These are phyloP conservation scores for Thelonectria blattea DNA, from an alignment of 2,329 filamentous ascomycete genomes.

Conservation along the genomic window DNA sequence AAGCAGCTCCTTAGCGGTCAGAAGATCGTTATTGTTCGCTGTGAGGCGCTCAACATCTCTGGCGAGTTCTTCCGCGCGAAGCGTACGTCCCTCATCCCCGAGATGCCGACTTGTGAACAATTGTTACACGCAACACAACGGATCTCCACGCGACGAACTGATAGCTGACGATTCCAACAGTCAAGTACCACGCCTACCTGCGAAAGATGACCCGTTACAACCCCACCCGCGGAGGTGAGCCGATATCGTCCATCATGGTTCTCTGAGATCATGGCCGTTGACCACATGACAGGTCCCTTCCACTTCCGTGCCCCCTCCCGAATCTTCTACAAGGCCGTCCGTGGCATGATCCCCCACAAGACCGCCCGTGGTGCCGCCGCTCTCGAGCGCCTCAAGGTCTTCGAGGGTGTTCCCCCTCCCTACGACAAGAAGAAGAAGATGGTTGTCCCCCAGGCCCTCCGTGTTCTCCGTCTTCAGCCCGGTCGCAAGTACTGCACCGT, in stretches of 20 bases:
- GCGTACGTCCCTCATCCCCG: slow-evolving; percentile 73
- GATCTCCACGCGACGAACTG: slow-evolving; percentile 17
- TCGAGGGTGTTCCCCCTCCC: slow-evolving; percentile 97
- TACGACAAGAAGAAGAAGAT: slow-evolving; percentile 99
- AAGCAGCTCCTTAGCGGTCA: slow-evolving; percentile 99
- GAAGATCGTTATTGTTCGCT: slow-evolving; percentile 99
- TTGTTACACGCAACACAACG: slow-evolving; percentile 28
- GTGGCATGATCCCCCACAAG: slow-evolving; percentile 99
- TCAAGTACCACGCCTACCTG: slow-evolving; percentile 99
- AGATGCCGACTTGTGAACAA: slow-evolving; percentile 29
- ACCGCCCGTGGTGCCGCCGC: slow-evolving; percentile 96
- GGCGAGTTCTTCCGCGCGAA: slow-evolving; percentile 99
- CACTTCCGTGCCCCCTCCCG: slow-evolving; percentile 99
- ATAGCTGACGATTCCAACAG: slow-evolving; percentile 66
- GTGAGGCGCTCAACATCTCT: slow-evolving; percentile 99
- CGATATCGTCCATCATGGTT: slow-evolving; percentile 22
- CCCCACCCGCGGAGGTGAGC: slow-evolving; percentile 95
- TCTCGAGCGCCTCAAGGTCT: slow-evolving; percentile 98
- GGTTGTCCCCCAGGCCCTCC: slow-evolving; percentile 97
- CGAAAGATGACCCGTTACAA: slow-evolving; percentile 99
- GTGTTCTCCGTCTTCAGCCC: slow-evolving; percentile 95
- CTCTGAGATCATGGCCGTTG: slow-evolving; percentile 43
- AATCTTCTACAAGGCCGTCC: slow-evolving; percentile 99
- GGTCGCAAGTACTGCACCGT: slow-evolving; percentile 99
- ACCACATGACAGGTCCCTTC: slow-evolving; percentile 78